Conservation (phyloP, 768 basidiomycete species). For the Gelatoporia subvermispora region DNA sequence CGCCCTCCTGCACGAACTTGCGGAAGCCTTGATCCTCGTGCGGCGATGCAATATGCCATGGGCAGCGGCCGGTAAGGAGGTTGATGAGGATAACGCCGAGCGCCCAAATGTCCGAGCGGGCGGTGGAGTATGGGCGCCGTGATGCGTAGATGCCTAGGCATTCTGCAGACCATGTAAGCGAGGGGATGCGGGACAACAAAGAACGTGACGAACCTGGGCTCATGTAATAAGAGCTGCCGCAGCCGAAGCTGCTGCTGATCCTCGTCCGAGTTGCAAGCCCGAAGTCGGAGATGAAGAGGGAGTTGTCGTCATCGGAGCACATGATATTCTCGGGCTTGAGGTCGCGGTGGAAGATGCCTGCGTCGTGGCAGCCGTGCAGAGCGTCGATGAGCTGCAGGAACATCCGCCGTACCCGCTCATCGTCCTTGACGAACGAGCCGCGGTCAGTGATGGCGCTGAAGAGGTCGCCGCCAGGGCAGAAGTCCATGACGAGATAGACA, state of each 20-base stretch:
- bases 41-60: conserved; percentile 83
- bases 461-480: conserved; percentile 37
- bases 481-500: conserved; percentile 29
- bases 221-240: conserved; percentile 28
- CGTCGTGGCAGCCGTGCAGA: conserved; percentile 43
- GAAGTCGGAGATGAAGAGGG: conserved; percentile 48
- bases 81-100: conserved; percentile 94
- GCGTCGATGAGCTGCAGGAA: conserved; percentile 52
- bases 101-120: conserved; percentile 92
- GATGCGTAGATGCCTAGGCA: conserved; percentile 72
- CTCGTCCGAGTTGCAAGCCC: conserved; percentile 31
- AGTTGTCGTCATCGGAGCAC: conserved; percentile 33
- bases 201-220: conserved; percentile 25
- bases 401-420: conserved; percentile 37
- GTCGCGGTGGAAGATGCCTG: conserved; percentile 51
- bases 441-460: conserved; percentile 38
- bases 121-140: conserved; percentile 69
- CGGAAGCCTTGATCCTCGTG: conserved; percentile 79
- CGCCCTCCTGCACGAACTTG: conserved; percentile 69
- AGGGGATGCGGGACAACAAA: conserved; percentile 12
- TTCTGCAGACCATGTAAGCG: conserved; percentile 60
- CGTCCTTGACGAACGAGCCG: conserved; percentile 35
- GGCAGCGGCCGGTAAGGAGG: conserved; percentile 90
- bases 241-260: conserved; percentile 20
- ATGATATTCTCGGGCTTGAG: conserved; percentile 54